Base-by-base conservation (phyloP, 306 rosid genomes). In the Spatholobus suberectus region DNA sequence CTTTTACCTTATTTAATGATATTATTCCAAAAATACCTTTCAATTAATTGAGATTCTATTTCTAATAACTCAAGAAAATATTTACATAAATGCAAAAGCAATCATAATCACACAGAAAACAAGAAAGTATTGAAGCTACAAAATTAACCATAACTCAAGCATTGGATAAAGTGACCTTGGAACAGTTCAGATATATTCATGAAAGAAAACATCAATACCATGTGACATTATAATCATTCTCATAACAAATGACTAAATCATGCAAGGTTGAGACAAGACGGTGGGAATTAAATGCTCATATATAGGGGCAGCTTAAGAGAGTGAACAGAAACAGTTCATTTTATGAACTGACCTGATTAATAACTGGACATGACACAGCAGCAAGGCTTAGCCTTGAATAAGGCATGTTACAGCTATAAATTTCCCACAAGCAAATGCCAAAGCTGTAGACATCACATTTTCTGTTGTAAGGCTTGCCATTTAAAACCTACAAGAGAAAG, bases 341-440 rank as follows among this genome's bases (percentile, higher is more conserved):
- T 17, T 20, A 74, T 68, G 65, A 68, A 62, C 84, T 59, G 24
- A 93, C 97, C 91, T 89, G 86, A 35, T 79, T 79, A 47, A 89
- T 92, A 35, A 88, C 93, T 0, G 91, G 90, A 3, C 93, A 77
- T n/a, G 98, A 87, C 15, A 85, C 68, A 34, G 88, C 90, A 1
- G 87, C 90, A 85, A 91, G 90, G 83, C 91, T 88, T 9, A 89
- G 87, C 84, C 86, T 70, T 15, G 92, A 88, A 78, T 88, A 93
- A 73, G 97, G 95, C 96, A 87, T 89, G 47, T 86, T 95, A 24
- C 96, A 92, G 26, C 94, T 89, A 73, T 94, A 92, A 46, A 91
- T 89, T 84, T 91, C 98, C 94, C 97, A 94, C 78, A 94, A 83
- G 92, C 97, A 94, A 85, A 94, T 92, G 44, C 92, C 97, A 77